phyloP scores from a whole-genome alignment of 768 basidiomycete species.

The Coprinopsis marcescibilis region DNA sequence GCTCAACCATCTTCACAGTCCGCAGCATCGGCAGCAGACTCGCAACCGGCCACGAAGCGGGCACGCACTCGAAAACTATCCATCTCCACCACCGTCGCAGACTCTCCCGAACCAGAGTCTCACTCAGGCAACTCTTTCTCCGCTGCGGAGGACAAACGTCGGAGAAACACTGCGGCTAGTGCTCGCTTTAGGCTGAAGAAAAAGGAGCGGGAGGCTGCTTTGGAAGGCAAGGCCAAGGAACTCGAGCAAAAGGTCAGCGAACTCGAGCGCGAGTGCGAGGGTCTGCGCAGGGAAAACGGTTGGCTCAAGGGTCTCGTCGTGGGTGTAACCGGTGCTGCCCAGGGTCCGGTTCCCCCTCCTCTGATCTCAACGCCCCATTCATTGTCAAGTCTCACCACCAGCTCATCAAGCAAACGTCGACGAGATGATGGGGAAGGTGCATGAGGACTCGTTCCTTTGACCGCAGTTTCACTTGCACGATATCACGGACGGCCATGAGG shows the following conservation, averaged over 20 bases:
- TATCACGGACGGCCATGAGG: not conserved
- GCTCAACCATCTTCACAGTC: conserved; percentile 12
- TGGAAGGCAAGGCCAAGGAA: conserved; percentile 82
- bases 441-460: not conserved
- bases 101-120: conserved; percentile 25
- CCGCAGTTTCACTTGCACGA: conserved; percentile 3
- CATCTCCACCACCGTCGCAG: conserved; percentile 25
- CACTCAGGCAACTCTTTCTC: conserved; percentile 28
- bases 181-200: conserved; percentile 94
- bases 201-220: conserved; percentile 88
- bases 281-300: conserved; percentile 80
- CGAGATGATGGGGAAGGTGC: conserved; percentile 24
- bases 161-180: conserved; percentile 88
- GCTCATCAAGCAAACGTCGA: conserved; percentile 25
- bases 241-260: conserved; percentile 72
- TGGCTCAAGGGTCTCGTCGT: conserved; percentile 91
- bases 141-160: conserved; percentile 83
- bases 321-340: conserved; percentile 72
- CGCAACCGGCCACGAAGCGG: conserved; percentile 44
- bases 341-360: conserved; percentile 26
- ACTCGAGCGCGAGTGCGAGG: conserved; percentile 89
- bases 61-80: conserved; percentile 51
- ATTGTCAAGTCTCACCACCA: conserved; percentile 5
- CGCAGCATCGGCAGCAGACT: conserved; percentile 20
- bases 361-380: conserved; percentile 18